Evolutionary conservation across 2,329 filamentous ascomycete species (phyloP).

Genomic region (Bipolaris victoriae): DNA sequence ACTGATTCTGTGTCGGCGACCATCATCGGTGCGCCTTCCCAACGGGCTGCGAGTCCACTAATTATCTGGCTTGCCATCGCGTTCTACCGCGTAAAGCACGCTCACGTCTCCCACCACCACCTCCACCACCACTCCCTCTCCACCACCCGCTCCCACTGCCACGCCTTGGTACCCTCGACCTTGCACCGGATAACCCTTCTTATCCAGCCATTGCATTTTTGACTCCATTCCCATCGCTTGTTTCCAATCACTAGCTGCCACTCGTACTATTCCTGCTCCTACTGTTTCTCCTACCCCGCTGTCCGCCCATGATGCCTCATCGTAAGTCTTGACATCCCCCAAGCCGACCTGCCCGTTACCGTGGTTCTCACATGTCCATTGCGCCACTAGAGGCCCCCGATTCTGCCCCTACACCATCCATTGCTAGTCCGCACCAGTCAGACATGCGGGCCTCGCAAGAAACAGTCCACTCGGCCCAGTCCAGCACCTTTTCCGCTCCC

Average conservation of each 20-base stretch:
- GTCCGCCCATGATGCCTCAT: conserved; percentile 15
- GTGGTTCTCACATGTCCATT: conserved; percentile 29
- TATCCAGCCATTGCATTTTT: conserved; percentile 3
- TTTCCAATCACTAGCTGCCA: conserved; percentile 19
- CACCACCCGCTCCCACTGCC: conserved; percentile 5
- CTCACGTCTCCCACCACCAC: conserved; percentile 16
- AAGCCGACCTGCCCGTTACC: conserved; percentile 11
- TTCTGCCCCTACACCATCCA: conserved; percentile 17
- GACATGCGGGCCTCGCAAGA: conserved; percentile 42
- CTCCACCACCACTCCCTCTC: conserved; percentile 5
- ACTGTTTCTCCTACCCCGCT: conserved; percentile 19
- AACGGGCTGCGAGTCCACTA: conserved; percentile 1
- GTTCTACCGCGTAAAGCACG: conserved; percentile 21
- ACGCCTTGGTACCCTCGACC: neutral
- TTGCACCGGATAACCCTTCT: neutral
- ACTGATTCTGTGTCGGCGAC: conserved; percentile 8
- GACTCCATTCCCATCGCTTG: conserved; percentile 1
- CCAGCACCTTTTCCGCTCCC: conserved; percentile 44
- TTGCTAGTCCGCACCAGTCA: conserved; percentile 16
- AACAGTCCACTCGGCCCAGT: conserved; percentile 41
- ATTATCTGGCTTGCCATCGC: conserved; percentile 23
- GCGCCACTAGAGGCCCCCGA: conserved; percentile 26
- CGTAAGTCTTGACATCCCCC: conserved; percentile 29
- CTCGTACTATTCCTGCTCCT: neutral
- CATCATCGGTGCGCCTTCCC: conserved; percentile 6